Conservation (phyloP, 2,329 filamentous ascomycete species). For the Colletotrichum sp. region DNA sequence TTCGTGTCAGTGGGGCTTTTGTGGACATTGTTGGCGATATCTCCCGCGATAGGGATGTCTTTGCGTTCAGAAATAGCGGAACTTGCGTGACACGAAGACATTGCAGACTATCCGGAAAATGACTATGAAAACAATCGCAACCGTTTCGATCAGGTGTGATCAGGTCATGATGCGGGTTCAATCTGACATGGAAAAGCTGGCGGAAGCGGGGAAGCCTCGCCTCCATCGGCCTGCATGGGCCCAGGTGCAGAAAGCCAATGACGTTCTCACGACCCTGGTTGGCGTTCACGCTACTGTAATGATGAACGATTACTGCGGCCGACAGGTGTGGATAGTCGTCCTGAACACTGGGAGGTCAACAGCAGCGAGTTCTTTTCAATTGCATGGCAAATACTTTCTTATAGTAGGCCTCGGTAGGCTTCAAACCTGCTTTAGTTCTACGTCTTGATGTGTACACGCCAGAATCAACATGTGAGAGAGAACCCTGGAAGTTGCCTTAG, state of each 20-base stretch:
- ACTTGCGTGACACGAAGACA: not conserved
- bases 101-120: not conserved
- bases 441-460: not conserved
- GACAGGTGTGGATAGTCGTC: not conserved
- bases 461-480: not conserved
- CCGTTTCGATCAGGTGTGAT: not conserved
- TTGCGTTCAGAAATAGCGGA: not conserved
- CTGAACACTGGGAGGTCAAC: not conserved
- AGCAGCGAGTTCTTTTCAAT: not conserved
- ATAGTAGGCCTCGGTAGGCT: rapidly evolving
- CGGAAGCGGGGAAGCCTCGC: not conserved
- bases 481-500: not conserved
- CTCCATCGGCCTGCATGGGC: not conserved
- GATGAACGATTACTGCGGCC: not conserved
- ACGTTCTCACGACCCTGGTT: not conserved
- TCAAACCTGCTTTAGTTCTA: not conserved
- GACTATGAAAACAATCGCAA: not conserved
- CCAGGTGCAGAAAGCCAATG: not conserved
- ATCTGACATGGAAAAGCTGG: not conserved
- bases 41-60: not conserved
- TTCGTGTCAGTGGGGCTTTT: not conserved
- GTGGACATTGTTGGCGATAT: not conserved
- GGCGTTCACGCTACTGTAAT: not conserved
- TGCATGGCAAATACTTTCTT: not conserved
- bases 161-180: not conserved